Conservation (phyloP, 1,284 basidiomycete species). For the Puccinia polysora region DNA sequence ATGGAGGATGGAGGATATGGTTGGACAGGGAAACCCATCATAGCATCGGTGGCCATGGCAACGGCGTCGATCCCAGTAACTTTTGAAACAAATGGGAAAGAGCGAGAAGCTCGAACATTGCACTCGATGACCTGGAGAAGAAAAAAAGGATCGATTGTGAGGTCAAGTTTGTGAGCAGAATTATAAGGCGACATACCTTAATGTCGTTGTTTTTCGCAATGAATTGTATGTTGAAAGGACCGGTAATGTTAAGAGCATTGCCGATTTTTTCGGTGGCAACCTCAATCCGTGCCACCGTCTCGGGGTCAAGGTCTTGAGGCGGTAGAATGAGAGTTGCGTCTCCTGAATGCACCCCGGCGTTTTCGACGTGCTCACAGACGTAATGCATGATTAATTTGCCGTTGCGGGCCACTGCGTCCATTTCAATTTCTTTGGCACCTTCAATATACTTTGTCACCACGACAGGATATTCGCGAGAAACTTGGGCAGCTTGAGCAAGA, state of each 20-base stretch:
- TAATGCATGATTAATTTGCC: conserved; percentile 99
- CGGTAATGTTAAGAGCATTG: conserved; percentile 95
- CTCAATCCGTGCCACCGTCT: conserved; percentile 91
- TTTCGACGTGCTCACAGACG: conserved; percentile 98
- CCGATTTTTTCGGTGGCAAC: conserved; percentile 96
- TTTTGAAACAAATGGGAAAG: conserved; percentile 98
- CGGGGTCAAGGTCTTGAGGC: conserved; percentile 93
- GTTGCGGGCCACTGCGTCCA: conserved; percentile 95
- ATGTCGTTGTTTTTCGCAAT: conserved; percentile 98
- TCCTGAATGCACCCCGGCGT: conserved; percentile 94
- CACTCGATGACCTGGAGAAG: conserved; percentile 88
- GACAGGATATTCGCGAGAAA: conserved; percentile 94
- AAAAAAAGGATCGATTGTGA: not conserved
- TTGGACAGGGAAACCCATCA: conserved; percentile 83
- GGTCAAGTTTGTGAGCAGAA: not conserved
- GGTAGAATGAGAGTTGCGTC: conserved; percentile 97
- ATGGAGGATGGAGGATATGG: conserved; percentile 72
- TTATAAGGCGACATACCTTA: conserved; percentile 20
- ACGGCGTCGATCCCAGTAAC: conserved; percentile 96
- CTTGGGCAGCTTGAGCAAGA: conserved; percentile 89
- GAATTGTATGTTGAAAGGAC: conserved; percentile 99
- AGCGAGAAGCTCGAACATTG: conserved; percentile 93
- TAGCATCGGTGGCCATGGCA: conserved; percentile 96
- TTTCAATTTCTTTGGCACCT: conserved; percentile 98
- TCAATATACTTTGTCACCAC: conserved; percentile 99